Base-by-base conservation (phyloP, 371 early-diverging fungal genomes). In the Dichotomocladium elegans region DNA sequence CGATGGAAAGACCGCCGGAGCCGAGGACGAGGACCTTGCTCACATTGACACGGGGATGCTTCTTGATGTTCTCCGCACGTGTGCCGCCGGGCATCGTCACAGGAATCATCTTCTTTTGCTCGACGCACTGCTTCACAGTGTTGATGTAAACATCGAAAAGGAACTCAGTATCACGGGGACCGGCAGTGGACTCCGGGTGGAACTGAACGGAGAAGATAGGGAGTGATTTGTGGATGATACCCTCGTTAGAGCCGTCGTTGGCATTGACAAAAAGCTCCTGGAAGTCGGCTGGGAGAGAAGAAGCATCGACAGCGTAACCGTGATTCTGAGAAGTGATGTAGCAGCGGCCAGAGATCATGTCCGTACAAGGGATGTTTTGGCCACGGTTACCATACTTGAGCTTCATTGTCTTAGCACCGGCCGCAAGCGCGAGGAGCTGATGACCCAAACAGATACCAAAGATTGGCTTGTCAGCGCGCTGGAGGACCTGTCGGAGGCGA, bases 381-480 rank as follows among this genome's bases (percentile, higher is more conserved):
- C 98, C 98, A 72, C 98, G 93, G 82, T 98, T 98, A 68, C 98
- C 98, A 61, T 91, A 98, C 70, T 93, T 93, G 89, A 98, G 89
- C 80, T 98, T 98, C 66, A 71, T 69, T 15, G 97, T 96, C 65
- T 80, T 76, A 8, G 95, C 98, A 21, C 97, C 97, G n/a, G 95
- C 78, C 10, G 98, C 97, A 41, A 96, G 79, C 11, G 95, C 93
- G 51, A 95, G 68, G 42, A 98, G 76, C 74, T 98, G 97, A 66
- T 98, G 98, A 31, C 98, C 98, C 22, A 98, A 74, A 81, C 98
- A 98, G 63, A 98, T 98, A 72, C 98, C 98, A 78, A 98, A 98
- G 55, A 98, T 85, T 37, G 98, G 98, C 64, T 91, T 91, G 44
- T 80, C 82, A 22, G 80, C 70, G 14, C 72, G 60, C 41, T 81